phyloP scores from a whole-genome alignment of 768 basidiomycete genomes.

The Coprinopsis sp. region DNA sequence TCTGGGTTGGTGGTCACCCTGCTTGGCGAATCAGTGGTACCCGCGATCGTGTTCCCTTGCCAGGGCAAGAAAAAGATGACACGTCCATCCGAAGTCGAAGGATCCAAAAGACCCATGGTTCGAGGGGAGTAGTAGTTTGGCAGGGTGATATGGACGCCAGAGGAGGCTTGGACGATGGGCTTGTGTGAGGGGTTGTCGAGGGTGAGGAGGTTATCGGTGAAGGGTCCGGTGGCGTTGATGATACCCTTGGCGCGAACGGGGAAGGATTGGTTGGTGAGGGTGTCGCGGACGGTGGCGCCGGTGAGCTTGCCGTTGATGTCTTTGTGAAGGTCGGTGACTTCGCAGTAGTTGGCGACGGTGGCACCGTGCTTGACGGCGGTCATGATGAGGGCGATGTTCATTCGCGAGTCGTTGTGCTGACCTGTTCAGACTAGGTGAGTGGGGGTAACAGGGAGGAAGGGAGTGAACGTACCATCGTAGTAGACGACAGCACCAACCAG shows the following conservation, averaged over 20 bases:
- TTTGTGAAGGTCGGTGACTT: slow-evolving; percentile 78
- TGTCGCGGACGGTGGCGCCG: slow-evolving; percentile 77
- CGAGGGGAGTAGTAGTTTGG: slow-evolving; percentile 96
- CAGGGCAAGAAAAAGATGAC: slow-evolving; percentile 99
- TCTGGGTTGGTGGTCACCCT: slow-evolving; percentile 67
- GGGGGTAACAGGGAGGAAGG: background rate
- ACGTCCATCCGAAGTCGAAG: slow-evolving; percentile 90
- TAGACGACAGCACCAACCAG: slow-evolving; percentile 95
- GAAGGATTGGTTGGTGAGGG: slow-evolving; percentile 50
- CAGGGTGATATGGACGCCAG: slow-evolving; percentile 93
- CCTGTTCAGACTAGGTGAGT: slow-evolving; percentile 39
- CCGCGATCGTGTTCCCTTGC: slow-evolving; percentile 97
- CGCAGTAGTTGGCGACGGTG: slow-evolving; percentile 82
- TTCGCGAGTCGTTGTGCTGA: slow-evolving; percentile 97
- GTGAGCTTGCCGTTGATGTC: slow-evolving; percentile 52
- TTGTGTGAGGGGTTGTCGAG: slow-evolving; percentile 75
- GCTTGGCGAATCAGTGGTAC: slow-evolving; percentile 88
- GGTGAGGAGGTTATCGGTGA: slow-evolving; percentile 77
- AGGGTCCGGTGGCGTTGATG: slow-evolving; percentile 96
- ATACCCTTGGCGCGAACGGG: slow-evolving; percentile 51
- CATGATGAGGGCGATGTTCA: slow-evolving; percentile 95
- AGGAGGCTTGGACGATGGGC: slow-evolving; percentile 88
- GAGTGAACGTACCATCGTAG: slow-evolving; percentile 73
- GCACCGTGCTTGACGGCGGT: slow-evolving; percentile 93
- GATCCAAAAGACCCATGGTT: slow-evolving; percentile 93